phyloP scores from a whole-genome alignment of 805 yeast species.

The Schwanniomyces pseudopolymorphus region DNA sequence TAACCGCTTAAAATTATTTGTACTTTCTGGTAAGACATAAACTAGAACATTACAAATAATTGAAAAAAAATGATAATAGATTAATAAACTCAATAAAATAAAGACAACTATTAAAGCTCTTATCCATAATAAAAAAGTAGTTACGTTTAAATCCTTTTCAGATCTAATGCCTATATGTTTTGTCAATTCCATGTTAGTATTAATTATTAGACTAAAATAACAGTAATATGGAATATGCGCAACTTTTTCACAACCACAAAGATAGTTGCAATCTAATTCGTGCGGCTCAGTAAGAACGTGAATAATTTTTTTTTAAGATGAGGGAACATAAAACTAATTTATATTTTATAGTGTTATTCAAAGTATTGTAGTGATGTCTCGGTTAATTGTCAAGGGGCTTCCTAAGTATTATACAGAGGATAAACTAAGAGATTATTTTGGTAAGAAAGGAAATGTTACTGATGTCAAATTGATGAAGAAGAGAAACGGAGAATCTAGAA shows the following conservation, averaged over 20 bases:
- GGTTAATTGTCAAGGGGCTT: slow-evolving; percentile 87
- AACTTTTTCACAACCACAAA: slow-evolving; percentile 2
- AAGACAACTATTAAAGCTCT: slow-evolving; percentile 18
- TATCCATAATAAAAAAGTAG: slow-evolving; percentile 5
- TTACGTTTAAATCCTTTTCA: slow-evolving; percentile 12
- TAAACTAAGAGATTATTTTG: slow-evolving; percentile 65
- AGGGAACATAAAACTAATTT: background rate
- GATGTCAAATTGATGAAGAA: slow-evolving; percentile 86
- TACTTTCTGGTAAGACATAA: slow-evolving; percentile 19
- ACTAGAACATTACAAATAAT: slow-evolving; percentile 10
- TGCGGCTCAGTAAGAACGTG: slow-evolving; percentile 3
- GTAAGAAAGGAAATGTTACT: slow-evolving; percentile 63
- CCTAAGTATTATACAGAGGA: slow-evolving; percentile 79
- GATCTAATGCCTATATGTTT: slow-evolving; percentile 30
- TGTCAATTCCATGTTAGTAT: slow-evolving; percentile 25
- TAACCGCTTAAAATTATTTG: slow-evolving; percentile 15
- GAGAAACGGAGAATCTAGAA: slow-evolving; percentile 80
- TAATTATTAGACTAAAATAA: no score
- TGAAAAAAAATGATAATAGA: slow-evolving; percentile 21
- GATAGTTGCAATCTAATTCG: slow-evolving; percentile 5
- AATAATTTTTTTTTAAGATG: slow-evolving; percentile 4
- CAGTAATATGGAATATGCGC: no score
- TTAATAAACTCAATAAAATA: slow-evolving; percentile 13
- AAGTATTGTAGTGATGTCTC: slow-evolving; percentile 54
- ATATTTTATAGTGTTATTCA: background rate